Conservation (phyloP, 352 stramenopile genomes). For the Pythium insidiosum region DNA sequence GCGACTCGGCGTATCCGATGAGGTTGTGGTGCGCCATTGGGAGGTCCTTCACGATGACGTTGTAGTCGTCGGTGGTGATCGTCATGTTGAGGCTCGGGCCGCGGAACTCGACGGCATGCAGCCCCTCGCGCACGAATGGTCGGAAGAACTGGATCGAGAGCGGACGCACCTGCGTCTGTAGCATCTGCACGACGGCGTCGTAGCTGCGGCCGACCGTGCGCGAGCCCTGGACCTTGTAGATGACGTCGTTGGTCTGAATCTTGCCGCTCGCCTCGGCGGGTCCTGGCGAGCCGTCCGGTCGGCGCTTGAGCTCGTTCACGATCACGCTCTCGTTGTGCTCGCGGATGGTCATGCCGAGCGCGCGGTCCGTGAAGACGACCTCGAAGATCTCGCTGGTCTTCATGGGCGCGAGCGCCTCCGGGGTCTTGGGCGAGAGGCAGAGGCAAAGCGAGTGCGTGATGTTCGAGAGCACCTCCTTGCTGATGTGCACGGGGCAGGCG, state of each 20-base stretch:
- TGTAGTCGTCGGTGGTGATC: conserved; percentile 78
- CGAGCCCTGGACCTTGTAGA: conserved; percentile 81
- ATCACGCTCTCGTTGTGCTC: conserved; percentile 80
- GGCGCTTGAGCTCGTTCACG: conserved; percentile 79
- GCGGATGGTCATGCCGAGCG: conserved; percentile 78
- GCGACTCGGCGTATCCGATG: conserved; percentile 72
- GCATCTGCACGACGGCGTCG: conserved; percentile 81
- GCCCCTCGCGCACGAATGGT: conserved; percentile 60
- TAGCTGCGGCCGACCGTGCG: conserved; percentile 71
- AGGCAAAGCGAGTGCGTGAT: conserved; percentile 54
- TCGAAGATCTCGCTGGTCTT: conserved; percentile 78
- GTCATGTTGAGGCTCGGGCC: conserved; percentile 78
- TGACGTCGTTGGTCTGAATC: conserved; percentile 69
- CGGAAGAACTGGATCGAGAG: conserved; percentile 81
- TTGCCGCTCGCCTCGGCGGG: conserved; percentile 44
- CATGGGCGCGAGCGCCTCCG: conserved; percentile 67
- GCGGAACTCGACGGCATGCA: conserved; percentile 81
- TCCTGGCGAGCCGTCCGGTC: conserved; percentile 34
- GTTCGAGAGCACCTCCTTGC: conserved; percentile 54
- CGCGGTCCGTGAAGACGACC: conserved; percentile 56
- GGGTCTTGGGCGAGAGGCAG: conserved; percentile 74
- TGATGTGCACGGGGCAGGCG: conserved; percentile 77
- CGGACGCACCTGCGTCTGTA: conserved; percentile 68
- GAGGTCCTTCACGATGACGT: conserved; percentile 80
- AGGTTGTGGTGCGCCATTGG: conserved; percentile 79